Evolutionary conservation across 1,284 basidiomycete species (phyloP), one percentile per base, ranked within the genome.

Genomic region (Ceratobasidium theobromae): DNA sequence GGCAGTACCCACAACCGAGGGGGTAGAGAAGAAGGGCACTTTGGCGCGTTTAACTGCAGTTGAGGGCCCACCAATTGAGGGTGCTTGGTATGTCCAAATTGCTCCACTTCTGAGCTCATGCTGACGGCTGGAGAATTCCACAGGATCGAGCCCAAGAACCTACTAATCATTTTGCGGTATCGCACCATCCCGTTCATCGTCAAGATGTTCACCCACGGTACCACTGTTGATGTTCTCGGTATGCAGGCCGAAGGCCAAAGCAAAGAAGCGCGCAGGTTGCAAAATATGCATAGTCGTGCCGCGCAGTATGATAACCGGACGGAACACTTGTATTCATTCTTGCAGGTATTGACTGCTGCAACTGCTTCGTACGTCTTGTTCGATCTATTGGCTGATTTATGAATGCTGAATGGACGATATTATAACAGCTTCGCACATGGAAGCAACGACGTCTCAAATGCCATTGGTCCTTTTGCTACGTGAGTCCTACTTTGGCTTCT

Each of bases 291-390:
- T 72, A 70, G 73, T 23, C 72, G 72, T 27, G 75, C 78, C 52
- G 73, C 72, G 53, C 77, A 78, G 68, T 80, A 80, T 74, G 74
- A 74, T 67, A 81, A 81, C 72, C 79, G 71, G n/a, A 77, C 77
- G 55, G 80, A 81, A 71, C 78, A 80, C 71, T 68, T 77, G 32
- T 81, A 75, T 76, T 79, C 79, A 21, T 81, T 80, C 74, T 74
- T 81, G 49, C 80, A 81, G 69, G 78, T 81, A 62, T 67, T 81
- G 64, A 81, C 80, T 14, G 79, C 79, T n/a, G 80, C 79, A 70
- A 79, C 77, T 66, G 78, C 78, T 55, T 79, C 78, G 14, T 81
- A 41, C 16, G 58, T 81, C 79, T 16, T 79, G 80, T 72, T 79
- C 78, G 38, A 69, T 72, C 46, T 72, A 73, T 67, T 27, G 18